Conservation (phyloP, 805 yeast genomes). For the Vanderwaltozyma tropicalis region DNA sequence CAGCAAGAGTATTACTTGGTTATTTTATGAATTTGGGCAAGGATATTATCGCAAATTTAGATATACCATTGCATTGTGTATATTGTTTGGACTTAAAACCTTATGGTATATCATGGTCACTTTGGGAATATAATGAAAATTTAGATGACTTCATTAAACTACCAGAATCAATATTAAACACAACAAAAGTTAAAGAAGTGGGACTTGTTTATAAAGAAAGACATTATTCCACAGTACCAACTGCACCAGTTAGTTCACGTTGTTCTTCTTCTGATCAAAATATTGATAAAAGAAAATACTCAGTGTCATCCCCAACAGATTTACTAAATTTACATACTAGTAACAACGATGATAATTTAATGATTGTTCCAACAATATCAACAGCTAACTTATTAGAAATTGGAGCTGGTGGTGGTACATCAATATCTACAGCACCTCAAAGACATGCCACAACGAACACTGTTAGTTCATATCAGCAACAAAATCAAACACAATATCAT, state of each 20-base stretch:
- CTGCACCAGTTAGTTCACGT: conserved; percentile 43
- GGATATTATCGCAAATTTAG: conserved; percentile 77
- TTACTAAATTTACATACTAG: background rate
- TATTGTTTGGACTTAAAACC: conserved; percentile 88
- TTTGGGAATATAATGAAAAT: conserved; percentile 76
- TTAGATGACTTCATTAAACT: conserved; percentile 70
- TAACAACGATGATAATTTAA: no score
- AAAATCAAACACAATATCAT: no score
- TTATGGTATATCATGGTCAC: conserved; percentile 87
- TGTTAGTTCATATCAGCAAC: no score
- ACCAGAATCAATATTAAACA: conserved; percentile 31
- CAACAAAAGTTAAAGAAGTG: conserved; percentile 52
- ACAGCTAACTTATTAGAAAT: background rate
- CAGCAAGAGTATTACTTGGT: conserved; percentile 75
- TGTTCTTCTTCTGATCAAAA: background rate
- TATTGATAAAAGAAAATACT: background rate
- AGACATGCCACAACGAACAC: background rate
- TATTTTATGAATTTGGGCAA: conserved; percentile 77
- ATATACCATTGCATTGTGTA: conserved; percentile 85
- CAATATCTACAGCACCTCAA: background rate
- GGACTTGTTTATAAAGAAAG: conserved; percentile 60
- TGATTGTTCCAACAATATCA: background rate
- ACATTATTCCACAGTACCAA: conserved; percentile 65
- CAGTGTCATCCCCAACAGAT: background rate
- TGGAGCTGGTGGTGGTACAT: no score